Conservation (phyloP, 2,329 filamentous ascomycete genomes). For the Aureobasidium subglaciale region DNA sequence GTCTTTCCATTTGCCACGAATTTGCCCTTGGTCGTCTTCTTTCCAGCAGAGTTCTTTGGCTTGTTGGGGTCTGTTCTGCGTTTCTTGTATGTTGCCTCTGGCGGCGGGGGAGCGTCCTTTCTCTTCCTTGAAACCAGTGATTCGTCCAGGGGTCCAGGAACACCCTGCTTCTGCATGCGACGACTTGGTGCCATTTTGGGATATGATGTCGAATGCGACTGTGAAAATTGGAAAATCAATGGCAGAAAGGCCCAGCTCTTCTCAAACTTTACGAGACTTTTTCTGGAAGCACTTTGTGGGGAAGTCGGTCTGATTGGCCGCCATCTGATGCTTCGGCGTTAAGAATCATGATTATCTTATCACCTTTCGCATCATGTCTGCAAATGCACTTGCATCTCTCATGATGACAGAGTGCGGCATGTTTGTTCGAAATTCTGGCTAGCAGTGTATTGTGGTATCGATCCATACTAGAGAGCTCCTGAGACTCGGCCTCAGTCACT, state of each 20-base stretch:
- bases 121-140: constrained; percentile 71
- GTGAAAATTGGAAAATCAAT: background rate
- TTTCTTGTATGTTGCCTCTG: constrained; percentile 56
- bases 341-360: background rate
- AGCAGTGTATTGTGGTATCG: no score
- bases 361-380: background rate
- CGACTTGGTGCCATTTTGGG: constrained; percentile 75
- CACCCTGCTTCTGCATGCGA: constrained; percentile 93
- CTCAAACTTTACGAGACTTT: background rate
- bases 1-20: constrained; percentile 22
- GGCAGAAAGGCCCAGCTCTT: background rate
- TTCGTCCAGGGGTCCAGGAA: constrained; percentile 75
- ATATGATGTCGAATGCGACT: background rate
- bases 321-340: background rate
- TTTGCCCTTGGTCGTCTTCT: constrained; percentile 24
- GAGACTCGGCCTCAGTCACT: constrained; percentile 40
- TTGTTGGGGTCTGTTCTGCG: constrained; percentile 43
- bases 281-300: background rate
- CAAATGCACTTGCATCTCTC: no score
- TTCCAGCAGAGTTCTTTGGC: constrained; percentile 31
- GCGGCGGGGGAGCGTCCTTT: constrained; percentile 56
- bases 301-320: background rate
- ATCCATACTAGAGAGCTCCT: background rate
- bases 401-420: no score
- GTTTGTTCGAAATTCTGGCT: no score